Percentiles rank a stretch among this genome's conserved stretches.
Conservation (phyloP, 2,329 filamentous ascomycete species). For the Gnomoniopsis sp. region DNA sequence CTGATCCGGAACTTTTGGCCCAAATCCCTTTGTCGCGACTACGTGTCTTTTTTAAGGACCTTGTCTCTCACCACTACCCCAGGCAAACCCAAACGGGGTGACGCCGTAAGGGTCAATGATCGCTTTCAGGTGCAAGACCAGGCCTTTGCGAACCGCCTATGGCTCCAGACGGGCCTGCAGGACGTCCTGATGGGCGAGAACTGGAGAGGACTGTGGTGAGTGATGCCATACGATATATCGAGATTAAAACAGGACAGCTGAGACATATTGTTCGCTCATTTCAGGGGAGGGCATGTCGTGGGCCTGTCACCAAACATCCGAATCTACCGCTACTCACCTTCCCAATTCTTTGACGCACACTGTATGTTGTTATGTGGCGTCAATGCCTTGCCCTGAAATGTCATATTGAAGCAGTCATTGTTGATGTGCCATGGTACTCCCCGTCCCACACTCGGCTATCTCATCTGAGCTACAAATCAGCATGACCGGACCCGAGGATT, state of each 20-base stretch:
- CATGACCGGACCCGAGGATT: no score
- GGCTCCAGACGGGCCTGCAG: slow-evolving; percentile 72
- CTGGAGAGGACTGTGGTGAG: slow-evolving; percentile 44
- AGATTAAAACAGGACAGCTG: neutral
- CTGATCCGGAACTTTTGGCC: slow-evolving; percentile 74
- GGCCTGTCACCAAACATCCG: slow-evolving; percentile 86
- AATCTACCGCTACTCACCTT: slow-evolving; percentile 80
- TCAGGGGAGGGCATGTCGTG: slow-evolving; percentile 78
- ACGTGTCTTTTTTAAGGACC: slow-evolving; percentile 66
- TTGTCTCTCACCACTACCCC: slow-evolving; percentile 76
- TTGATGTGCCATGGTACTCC: neutral
- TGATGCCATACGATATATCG: slow-evolving; percentile 2
- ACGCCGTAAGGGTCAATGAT: slow-evolving; percentile 84
- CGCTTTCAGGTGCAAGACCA: slow-evolving; percentile 79
- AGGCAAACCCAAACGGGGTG: slow-evolving; percentile 71
- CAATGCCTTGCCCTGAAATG: neutral
- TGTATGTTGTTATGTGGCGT: slow-evolving; percentile 54
- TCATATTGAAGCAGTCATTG: neutral
- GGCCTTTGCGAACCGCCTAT: slow-evolving; percentile 70
- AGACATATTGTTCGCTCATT: neutral
- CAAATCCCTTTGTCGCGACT: slow-evolving; percentile 68
- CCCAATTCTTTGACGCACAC: slow-evolving; percentile 90
- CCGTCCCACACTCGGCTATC: neutral
- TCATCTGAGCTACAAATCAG: no score
- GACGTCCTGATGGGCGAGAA: slow-evolving; percentile 49